Evolutionary conservation across 139 green algal species (phyloP).

Genomic region (Dunaliella primolecta): DNA sequence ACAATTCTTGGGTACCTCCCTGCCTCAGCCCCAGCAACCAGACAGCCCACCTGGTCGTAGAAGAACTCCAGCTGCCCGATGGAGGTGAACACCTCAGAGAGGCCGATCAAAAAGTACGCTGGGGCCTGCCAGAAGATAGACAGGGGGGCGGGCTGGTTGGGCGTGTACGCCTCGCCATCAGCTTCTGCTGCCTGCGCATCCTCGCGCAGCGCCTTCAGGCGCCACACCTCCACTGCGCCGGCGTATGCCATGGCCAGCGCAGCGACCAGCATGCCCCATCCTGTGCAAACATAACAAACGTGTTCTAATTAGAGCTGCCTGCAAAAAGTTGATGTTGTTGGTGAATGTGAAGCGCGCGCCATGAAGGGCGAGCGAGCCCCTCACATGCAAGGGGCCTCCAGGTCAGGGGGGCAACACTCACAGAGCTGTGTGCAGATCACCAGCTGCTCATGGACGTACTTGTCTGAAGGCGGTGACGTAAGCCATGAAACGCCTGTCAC

Average conservation of each 20-base stretch:
- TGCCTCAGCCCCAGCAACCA: too few relatives aligned
- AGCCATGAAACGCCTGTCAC: too few relatives aligned
- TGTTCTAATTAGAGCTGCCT: neutral
- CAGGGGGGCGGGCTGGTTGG: neutral
- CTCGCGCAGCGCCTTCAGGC: slow-evolving; percentile 38
- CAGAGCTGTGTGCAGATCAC: too few relatives aligned
- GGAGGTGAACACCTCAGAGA: slow-evolving; percentile 81
- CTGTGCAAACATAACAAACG: slow-evolving; percentile 22
- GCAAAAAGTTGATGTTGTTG: neutral
- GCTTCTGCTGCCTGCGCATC: neutral
- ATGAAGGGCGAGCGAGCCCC: too few relatives aligned
- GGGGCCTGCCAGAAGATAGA: slow-evolving; percentile 68
- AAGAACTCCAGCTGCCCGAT: slow-evolving; percentile 96
- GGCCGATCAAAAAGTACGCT: slow-evolving; percentile 82
- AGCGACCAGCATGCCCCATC: slow-evolving; percentile 77
- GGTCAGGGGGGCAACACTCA: too few relatives aligned
- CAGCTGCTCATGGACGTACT: too few relatives aligned
- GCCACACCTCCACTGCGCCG: slow-evolving; percentile 62
- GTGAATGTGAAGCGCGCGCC: too few relatives aligned
- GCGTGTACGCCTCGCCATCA: neutral
- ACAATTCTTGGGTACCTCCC: too few relatives aligned
- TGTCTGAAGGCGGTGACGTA: too few relatives aligned
- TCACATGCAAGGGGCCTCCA: too few relatives aligned
- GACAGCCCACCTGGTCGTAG: slow-evolving; percentile 81
- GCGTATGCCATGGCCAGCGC: slow-evolving; percentile 71